A percentile compares a stretch with the other conserved stretches of the same genome.
Evolutionary conservation across 306 rosid species (phyloP).

Genomic region (Carpinus viminea): DNA sequence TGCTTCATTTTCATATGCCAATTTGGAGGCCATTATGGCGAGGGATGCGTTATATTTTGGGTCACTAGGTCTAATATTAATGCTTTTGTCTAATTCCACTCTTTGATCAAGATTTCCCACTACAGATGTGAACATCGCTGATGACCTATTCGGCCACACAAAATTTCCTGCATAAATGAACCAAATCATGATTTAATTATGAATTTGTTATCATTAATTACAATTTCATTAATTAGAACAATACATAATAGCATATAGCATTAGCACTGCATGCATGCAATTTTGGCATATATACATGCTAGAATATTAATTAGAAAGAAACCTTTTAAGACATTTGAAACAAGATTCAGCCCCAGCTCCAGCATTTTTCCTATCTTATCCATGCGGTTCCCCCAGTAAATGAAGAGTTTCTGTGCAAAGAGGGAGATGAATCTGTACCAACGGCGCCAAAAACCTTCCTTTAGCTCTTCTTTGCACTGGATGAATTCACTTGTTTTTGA

Average conservation of each 20-base stretch:
- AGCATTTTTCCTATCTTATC: slow-evolving; percentile 34
- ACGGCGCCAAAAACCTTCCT: slow-evolving; percentile 19
- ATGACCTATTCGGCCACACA: slow-evolving; percentile 32
- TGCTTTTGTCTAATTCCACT: slow-evolving; percentile 37
- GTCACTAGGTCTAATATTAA: slow-evolving; percentile 20
- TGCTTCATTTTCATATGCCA: slow-evolving; percentile 42
- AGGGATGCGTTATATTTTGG: slow-evolving; percentile 26
- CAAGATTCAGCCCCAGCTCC: slow-evolving; percentile 46
- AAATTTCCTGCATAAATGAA: slow-evolving; percentile 30
- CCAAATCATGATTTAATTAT: not conserved
- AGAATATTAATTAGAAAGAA: not conserved
- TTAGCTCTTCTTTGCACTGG: slow-evolving; percentile 17
- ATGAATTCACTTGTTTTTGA: slow-evolving; percentile 19
- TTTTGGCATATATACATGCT: too few species aligned
- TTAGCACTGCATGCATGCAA: too few species aligned
- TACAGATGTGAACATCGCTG: slow-evolving; percentile 20
- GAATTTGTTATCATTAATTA: too few species aligned
- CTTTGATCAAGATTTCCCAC: slow-evolving; percentile 30
- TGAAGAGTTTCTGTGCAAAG: slow-evolving; percentile 41
- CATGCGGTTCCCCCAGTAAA: slow-evolving; percentile 19
- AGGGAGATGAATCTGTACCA: slow-evolving; percentile 37
- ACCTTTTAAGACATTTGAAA: slow-evolving; percentile 47
- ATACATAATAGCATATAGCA: too few species aligned
- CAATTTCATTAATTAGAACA: too few species aligned
- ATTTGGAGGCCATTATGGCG: slow-evolving; percentile 49